These are phyloP conservation scores for Oryza longistaminata DNA, from an alignment of 176 grass and related monocot species.

Conservation along the genomic window DNA sequence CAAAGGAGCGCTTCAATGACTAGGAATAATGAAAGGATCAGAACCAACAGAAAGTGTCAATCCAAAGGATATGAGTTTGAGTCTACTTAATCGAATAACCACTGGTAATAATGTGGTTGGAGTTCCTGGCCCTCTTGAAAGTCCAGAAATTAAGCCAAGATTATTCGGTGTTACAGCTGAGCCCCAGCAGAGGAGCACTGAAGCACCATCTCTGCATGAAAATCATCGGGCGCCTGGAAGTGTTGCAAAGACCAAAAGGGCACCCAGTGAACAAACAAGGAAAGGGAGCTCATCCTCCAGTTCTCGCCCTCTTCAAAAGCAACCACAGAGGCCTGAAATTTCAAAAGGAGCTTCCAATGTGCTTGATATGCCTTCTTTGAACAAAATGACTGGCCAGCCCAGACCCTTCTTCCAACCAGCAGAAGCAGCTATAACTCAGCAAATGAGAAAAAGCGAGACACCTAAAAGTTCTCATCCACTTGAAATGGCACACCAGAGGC, in stretches of 20 bases:
- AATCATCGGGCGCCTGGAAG: slow-evolving; percentile 45
- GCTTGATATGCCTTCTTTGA: slow-evolving; percentile 35
- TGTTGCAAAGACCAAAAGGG: slow-evolving; percentile 53
- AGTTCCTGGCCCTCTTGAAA: slow-evolving; percentile 53
- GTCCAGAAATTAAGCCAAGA: slow-evolving; percentile 54
- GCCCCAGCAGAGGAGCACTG: slow-evolving; percentile 40
- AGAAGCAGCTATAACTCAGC: slow-evolving; percentile 32
- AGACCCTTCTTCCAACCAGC: slow-evolving; percentile 57
- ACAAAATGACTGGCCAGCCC: slow-evolving; percentile 43
- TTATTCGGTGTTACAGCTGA: slow-evolving; percentile 52
- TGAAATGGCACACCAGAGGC: slow-evolving; percentile 38
- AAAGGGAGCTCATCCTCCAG: slow-evolving; percentile 46
- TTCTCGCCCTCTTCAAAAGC: slow-evolving; percentile 37
- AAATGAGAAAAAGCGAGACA: slow-evolving; percentile 37
- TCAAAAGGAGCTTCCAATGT: slow-evolving; percentile 40
- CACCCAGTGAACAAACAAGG: slow-evolving; percentile 40
- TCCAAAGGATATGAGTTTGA: slow-evolving; percentile 51
- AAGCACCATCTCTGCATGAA: slow-evolving; percentile 34
- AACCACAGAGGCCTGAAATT: slow-evolving; percentile 37
- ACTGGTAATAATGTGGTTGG: slow-evolving; percentile 44
- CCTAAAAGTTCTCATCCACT: slow-evolving; percentile 27
- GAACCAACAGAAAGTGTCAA: slow-evolving; percentile 35
- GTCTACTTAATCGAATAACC: slow-evolving; percentile 35
- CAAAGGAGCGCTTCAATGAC: slow-evolving; percentile 41
- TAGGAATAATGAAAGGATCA: slow-evolving; percentile 37